Evolutionary conservation across 176 grass and related monocot species (phyloP).

Genomic region (Pontederia crassipes): DNA sequence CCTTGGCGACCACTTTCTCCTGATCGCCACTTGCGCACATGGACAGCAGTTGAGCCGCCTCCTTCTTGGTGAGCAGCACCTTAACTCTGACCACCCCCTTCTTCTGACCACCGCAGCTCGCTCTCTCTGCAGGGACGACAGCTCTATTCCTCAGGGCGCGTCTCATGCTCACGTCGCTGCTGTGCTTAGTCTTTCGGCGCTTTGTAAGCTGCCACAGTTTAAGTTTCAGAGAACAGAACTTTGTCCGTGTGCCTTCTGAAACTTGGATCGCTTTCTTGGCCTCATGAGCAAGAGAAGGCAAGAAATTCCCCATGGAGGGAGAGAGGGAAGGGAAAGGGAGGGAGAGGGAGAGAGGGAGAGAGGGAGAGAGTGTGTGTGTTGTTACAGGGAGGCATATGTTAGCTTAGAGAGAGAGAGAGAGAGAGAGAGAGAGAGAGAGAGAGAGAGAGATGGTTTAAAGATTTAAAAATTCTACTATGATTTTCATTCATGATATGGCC

Average conservation of each 20-base stretch:
- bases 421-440: too few species aligned
- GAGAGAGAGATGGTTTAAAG: too few species aligned
- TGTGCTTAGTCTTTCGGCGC: neutral
- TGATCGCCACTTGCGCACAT: neutral
- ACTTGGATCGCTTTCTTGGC: neutral
- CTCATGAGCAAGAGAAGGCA: neutral
- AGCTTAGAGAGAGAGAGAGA: neutral
- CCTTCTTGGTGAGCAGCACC: constrained; percentile 17
- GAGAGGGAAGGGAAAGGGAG: neutral
- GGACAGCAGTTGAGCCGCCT: constrained; percentile 9
- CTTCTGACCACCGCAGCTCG: neutral
- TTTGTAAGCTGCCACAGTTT: neutral
- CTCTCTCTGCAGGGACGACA: too few species aligned
- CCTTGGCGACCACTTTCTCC: neutral
- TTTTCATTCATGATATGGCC: too few species aligned
- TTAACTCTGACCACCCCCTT: constrained; percentile 14
- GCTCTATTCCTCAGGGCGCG: too few species aligned
- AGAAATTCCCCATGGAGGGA: neutral
- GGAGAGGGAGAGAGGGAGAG: too few species aligned
- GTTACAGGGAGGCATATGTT: too few species aligned
- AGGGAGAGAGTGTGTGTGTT: too few species aligned
- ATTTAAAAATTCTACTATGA: too few species aligned
- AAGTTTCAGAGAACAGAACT: neutral
- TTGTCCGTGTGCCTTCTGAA: neutral
- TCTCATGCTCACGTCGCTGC: neutral